A percentile compares a stretch with the other conserved stretches of the same genome.
These are phyloP conservation scores for Podaxis sp. DNA, from an alignment of 768 basidiomycete genomes.

Conservation along the genomic window DNA sequence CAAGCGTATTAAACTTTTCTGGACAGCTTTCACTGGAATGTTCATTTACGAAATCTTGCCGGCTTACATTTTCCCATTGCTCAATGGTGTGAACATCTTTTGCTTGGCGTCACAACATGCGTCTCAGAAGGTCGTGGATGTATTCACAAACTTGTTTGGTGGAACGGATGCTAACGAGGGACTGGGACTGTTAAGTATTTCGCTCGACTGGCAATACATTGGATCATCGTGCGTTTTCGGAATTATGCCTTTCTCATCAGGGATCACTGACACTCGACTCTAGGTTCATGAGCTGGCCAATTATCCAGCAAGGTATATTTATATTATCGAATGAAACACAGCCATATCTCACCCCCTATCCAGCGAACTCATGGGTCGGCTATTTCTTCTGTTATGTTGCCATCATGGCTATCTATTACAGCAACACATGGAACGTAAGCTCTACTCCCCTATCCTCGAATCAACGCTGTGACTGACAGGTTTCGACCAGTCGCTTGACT, in stretches of 20 bases:
- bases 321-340: background rate
- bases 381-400: slow-evolving; percentile 50
- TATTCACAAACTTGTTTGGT: slow-evolving; percentile 66
- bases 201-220: slow-evolving; percentile 73
- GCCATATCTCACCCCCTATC: slow-evolving; percentile 4
- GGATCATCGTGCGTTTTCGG: slow-evolving; percentile 36
- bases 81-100: slow-evolving; percentile 60
- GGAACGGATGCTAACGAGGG: slow-evolving; percentile 70
- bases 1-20: slow-evolving; percentile 54
- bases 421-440: slow-evolving; percentile 60
- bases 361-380: slow-evolving; percentile 61
- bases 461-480: background rate
- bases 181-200: slow-evolving; percentile 56
- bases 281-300: slow-evolving; percentile 52
- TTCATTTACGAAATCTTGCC: slow-evolving; percentile 55
- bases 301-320: slow-evolving; percentile 52
- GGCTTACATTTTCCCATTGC: slow-evolving; percentile 60
- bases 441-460: background rate
- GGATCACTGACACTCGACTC: slow-evolving; percentile 10
- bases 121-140: slow-evolving; percentile 39
- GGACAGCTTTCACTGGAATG: slow-evolving; percentile 50
- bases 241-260: background rate
- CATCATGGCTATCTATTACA: slow-evolving; percentile 59
- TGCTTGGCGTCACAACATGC: slow-evolving; percentile 58
- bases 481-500: slow-evolving; percentile 41